phyloP scores from a whole-genome alignment of 805 yeast species.

The Ogataea dorogensis region DNA sequence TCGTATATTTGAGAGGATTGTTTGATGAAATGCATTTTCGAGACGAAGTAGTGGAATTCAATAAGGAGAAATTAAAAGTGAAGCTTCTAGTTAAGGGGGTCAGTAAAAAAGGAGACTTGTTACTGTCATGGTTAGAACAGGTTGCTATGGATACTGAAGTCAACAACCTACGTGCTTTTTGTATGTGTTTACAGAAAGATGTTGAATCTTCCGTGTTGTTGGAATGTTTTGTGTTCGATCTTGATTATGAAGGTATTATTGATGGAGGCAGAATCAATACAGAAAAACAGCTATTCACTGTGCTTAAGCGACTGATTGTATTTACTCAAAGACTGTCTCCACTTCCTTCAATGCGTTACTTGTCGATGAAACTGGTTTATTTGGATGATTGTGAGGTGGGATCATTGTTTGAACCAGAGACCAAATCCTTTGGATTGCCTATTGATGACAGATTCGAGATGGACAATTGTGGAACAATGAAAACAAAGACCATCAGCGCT shows the following conservation, averaged over 20 bases:
- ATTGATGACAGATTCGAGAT: constrained; percentile 17
- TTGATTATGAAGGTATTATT: constrained; percentile 39
- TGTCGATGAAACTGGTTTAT: constrained; percentile 49
- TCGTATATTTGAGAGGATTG: constrained; percentile 54
- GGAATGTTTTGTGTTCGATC: constrained; percentile 52
- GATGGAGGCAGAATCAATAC: constrained; percentile 17
- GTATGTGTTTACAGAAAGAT: constrained; percentile 42
- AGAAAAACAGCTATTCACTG: constrained; percentile 33
- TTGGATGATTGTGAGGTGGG: constrained; percentile 46
- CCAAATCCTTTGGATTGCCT: constrained; percentile 36
- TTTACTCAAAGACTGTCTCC: constrained; percentile 54
- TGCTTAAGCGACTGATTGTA: constrained; percentile 51
- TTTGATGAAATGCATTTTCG: constrained; percentile 54
- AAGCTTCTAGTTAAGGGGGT: constrained; percentile 49
- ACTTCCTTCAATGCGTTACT: constrained; percentile 45
- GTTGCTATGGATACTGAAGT: neutral
- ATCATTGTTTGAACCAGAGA: too few species aligned
- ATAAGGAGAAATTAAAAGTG: constrained; percentile 40
- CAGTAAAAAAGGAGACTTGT: constrained; percentile 45
- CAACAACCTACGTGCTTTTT: constrained; percentile 46
- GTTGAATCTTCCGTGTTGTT: constrained; percentile 38
- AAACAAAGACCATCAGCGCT: constrained; percentile 24
- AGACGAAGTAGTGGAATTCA: constrained; percentile 46
- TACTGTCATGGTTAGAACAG: constrained; percentile 55
- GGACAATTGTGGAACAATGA: constrained; percentile 25